phyloP scores from a whole-genome alignment of 441 rosid genomes.

The Lepidium campestre region DNA sequence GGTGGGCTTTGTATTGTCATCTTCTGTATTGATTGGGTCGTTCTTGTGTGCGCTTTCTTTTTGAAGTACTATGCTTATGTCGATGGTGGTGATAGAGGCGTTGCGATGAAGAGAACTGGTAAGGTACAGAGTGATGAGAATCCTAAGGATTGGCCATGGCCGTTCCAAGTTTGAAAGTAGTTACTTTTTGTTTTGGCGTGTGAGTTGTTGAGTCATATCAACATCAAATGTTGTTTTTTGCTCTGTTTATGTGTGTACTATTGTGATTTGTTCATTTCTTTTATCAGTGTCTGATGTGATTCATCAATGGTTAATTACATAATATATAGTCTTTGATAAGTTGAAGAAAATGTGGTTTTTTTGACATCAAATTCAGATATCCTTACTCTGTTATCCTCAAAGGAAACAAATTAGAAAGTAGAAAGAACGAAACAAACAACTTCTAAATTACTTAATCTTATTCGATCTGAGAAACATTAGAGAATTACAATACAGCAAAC shows the following conservation, averaged over 20 bases:
- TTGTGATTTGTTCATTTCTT: constrained; percentile 24
- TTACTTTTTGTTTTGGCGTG: not conserved
- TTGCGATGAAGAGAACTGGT: constrained; percentile 32
- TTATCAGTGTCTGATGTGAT: not conserved
- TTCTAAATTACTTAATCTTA: not conserved
- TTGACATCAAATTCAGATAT: not conserved
- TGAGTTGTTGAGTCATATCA: not conserved
- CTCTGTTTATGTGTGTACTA: constrained; percentile 6
- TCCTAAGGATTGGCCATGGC: constrained; percentile 90
- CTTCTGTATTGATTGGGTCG: constrained; percentile 86
- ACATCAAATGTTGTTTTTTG: constrained; percentile 19
- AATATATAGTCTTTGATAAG: not conserved
- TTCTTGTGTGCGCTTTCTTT: constrained; percentile 73
- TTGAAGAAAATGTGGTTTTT: not conserved
- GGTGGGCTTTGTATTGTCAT: constrained; percentile 69
- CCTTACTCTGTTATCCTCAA: not conserved
- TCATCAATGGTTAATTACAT: constrained; percentile 1
- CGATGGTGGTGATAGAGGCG: constrained; percentile 35
- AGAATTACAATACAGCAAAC: not conserved
- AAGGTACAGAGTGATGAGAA: constrained; percentile 55
- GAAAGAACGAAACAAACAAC: not conserved
- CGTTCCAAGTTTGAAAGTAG: constrained; percentile 56
- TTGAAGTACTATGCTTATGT: constrained; percentile 64
- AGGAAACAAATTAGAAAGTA: not conserved
- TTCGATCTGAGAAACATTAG: not conserved